phyloP scores from a whole-genome alignment of 768 basidiomycete genomes.

The Tubosaeta sp. region DNA sequence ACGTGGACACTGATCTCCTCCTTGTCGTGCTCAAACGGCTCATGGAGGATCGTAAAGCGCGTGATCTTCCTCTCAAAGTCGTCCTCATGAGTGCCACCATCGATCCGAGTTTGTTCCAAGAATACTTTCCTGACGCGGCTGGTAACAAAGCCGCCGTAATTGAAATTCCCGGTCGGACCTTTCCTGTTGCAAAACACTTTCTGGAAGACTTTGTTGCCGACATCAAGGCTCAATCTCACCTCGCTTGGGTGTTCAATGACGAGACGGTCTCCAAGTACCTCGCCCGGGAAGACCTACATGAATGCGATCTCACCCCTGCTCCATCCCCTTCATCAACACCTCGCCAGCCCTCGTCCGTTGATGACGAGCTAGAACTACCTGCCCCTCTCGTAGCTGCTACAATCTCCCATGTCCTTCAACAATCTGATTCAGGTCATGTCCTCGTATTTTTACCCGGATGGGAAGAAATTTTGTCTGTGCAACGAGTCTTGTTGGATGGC shows the following conservation, averaged over 20 bases:
- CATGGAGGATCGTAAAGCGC: conserved; percentile 65
- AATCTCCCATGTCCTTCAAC: conserved; percentile 69
- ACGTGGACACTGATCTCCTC: conserved; percentile 87
- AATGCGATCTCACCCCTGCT: not conserved
- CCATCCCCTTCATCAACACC: conserved; percentile 5
- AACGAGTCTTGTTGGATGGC: conserved; percentile 54
- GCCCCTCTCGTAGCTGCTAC: conserved; percentile 76
- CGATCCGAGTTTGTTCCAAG: conserved; percentile 83
- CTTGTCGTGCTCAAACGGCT: conserved; percentile 87
- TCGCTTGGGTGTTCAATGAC: conserved; percentile 66
- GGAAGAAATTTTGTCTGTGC: conserved; percentile 81
- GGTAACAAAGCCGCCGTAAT: conserved; percentile 64
- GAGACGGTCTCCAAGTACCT: conserved; percentile 71
- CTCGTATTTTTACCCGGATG: conserved; percentile 91
- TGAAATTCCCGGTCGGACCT: conserved; percentile 87
- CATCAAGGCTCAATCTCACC: conserved; percentile 37
- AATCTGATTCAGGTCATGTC: conserved; percentile 78
- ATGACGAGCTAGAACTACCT: conserved; percentile 73
- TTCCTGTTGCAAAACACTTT: conserved; percentile 79
- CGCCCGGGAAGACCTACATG: conserved; percentile 46
- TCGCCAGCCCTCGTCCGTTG: conserved; percentile 10
- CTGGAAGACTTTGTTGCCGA: conserved; percentile 71
- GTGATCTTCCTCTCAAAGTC: conserved; percentile 73
- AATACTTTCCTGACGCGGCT: conserved; percentile 70
- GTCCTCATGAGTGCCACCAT: conserved; percentile 96